Evolutionary conservation across 2,329 filamentous ascomycete species (phyloP).

Genomic region (Beauveria scarabaeidicola): DNA sequence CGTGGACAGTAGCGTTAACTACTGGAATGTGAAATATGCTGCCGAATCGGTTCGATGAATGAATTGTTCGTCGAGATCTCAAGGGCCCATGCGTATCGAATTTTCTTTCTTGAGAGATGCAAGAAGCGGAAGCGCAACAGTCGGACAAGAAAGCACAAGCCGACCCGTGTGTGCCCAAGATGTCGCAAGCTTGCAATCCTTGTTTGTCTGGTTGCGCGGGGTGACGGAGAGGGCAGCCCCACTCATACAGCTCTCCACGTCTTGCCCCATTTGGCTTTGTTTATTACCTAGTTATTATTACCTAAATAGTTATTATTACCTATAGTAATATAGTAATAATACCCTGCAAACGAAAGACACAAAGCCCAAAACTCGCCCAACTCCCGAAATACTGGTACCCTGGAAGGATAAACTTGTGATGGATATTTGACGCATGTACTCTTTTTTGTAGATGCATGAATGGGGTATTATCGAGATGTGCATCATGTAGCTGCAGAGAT

Average conservation of each 20-base stretch:
- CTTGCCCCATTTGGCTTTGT: neutral
- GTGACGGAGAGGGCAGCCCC: constrained; percentile 10
- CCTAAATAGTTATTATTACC: no score
- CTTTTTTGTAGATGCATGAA: no score
- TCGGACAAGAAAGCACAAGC: neutral
- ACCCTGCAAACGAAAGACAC: no score
- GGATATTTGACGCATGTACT: no score
- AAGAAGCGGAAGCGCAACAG: neutral
- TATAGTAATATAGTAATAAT: no score
- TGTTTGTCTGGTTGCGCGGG: constrained; percentile 12
- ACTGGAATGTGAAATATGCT: neutral
- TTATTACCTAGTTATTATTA: no score
- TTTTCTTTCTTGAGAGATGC: neutral
- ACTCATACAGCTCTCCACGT: neutral
- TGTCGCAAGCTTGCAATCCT: constrained; percentile 4
- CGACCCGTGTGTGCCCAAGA: neutral
- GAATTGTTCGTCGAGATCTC: neutral
- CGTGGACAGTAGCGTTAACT: neutral
- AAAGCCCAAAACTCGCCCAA: no score
- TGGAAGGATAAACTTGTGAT: no score
- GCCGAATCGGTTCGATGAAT: neutral
- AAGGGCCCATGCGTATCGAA: neutral
- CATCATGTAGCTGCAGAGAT: no score
- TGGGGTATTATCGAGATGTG: no score
- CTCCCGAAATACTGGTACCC: no score